A percentile compares a stretch with the other conserved stretches of the same genome.
These are phyloP conservation scores for Pichia cephalocereana DNA, from an alignment of 805 yeast species.

Conservation along the genomic window DNA sequence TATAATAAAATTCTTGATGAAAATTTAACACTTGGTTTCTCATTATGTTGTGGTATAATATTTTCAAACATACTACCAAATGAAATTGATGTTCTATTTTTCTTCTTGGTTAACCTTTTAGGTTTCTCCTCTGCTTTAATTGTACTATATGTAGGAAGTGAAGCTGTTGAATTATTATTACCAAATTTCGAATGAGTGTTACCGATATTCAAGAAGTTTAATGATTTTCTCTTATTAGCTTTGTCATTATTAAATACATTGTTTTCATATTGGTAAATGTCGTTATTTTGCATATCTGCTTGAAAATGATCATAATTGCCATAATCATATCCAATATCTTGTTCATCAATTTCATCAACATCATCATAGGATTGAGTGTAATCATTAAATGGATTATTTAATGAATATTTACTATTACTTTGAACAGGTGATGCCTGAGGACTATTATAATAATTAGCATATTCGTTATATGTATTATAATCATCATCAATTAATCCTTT, in stretches of 20 bases:
- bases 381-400: conserved; percentile 9
- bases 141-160: conserved; percentile 4
- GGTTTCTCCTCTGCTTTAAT: conserved; percentile 9
- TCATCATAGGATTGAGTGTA: conserved; percentile 9
- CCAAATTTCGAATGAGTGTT: not conserved
- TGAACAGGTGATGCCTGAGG: not conserved
- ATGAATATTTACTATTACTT: not conserved
- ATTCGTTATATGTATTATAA: not conserved
- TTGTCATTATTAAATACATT: not conserved
- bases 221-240: conserved; percentile 5
- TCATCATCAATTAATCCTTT: not conserved
- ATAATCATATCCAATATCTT: not conserved
- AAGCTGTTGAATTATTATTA: conserved; percentile 8
- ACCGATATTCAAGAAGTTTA: conserved; percentile 2
- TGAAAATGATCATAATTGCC: not conserved
- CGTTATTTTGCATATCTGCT: not conserved
- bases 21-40: conserved; percentile 36
- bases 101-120: conserved; percentile 12
- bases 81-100: conserved; percentile 16
- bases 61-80: conserved; percentile 10
- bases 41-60: conserved; percentile 1
- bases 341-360: not conserved
- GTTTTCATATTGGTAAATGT: not conserved
- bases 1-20: conserved; percentile 76
- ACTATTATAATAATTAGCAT: not conserved